Base-by-base conservation (phyloP, 305 asterid genomes). In the Solanum hybrid region DNA sequence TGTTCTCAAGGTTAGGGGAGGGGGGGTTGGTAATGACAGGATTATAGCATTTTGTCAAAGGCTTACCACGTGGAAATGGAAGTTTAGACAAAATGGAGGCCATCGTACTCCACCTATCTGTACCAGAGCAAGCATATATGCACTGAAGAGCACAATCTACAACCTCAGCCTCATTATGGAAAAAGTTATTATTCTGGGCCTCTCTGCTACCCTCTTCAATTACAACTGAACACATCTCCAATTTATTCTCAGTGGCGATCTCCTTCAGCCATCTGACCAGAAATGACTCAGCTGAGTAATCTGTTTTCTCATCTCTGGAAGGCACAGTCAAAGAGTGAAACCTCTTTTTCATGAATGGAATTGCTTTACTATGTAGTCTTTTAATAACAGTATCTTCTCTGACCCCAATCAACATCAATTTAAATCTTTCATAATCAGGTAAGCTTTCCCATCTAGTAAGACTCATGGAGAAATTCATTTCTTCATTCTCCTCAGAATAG, bases 181-280 rank as follows among this genome's bases (percentile, higher is more conserved):
- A 96, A 92, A 97, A 92, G 24, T 76, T 87, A 88, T 89, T 91
- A 92, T 90, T 91, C 89, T 90, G 93, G 93, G 89, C 84, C 79
- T 92, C 96, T 90, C 92, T 90, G 91, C 93, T 93, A 88, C 97
- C 99, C 93, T 95, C 98, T 92, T 97, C 99, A 92, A 97, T 92
- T 91, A 96, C 92, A 80, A 92, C 90, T 89, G 91, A 93, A 93
- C 99, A 97, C 92, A 94, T 87, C 82, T 96, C 98, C 90, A 97
- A 87, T 89, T 95, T 96, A 92, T 95, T 95, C 87, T 95, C 95
- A 73, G 90, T 76, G 91, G 98, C 96, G 51, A 95, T 92, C 94
- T 96, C 99, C 92, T 94, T 95, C 93, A 97, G 90, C 99, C 99
- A 97, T 91, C 96, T 93, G 91, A 95, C 94, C 92, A 97, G 89